Percentiles rank a stretch among this genome's conserved stretches.
Evolutionary conservation across 495 filamentous ascomycete genomes (phyloP).

Genomic region (Daldinia decipiens): DNA sequence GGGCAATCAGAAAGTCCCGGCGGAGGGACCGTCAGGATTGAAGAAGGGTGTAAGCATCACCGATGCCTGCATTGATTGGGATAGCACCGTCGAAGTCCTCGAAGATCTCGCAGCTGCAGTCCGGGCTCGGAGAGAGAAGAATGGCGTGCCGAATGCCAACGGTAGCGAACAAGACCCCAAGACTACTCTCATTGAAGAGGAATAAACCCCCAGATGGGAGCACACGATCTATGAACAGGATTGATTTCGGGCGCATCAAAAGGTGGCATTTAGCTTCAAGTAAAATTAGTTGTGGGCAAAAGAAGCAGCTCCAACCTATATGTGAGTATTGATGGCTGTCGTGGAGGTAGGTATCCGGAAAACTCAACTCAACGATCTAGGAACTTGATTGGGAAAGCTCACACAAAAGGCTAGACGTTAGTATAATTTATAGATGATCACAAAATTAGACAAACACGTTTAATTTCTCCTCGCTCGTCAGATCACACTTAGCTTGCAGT

Average conservation of each 20-base stretch:
- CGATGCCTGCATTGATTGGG: slow-evolving; percentile 97
- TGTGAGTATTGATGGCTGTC: slow-evolving; percentile 2
- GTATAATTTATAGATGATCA: not conserved
- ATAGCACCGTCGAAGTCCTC: slow-evolving; percentile 84
- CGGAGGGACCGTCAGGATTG: slow-evolving; percentile 79
- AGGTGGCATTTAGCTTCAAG: not conserved
- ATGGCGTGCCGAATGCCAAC: slow-evolving; percentile 42
- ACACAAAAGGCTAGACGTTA: slow-evolving; percentile 2
- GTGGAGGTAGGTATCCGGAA: slow-evolving; percentile 10
- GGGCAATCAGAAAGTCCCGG: slow-evolving; percentile 92
- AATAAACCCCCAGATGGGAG: slow-evolving; percentile 41
- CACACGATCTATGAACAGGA: not conserved
- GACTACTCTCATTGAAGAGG: slow-evolving; percentile 57
- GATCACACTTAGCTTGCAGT: not conserved
- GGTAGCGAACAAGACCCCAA: slow-evolving; percentile 43
- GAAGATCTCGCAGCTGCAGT: slow-evolving; percentile 89
- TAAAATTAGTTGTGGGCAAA: not conserved
- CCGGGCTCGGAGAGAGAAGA: slow-evolving; percentile 71
- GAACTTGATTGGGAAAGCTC: not conserved
- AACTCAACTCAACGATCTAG: slow-evolving; percentile 15
- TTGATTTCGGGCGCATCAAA: not conserved
- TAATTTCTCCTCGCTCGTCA: not conserved
- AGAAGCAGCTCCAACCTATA: not conserved
- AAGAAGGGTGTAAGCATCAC: slow-evolving; percentile 97
- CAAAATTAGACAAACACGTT: not conserved